Base-by-base conservation (phyloP, 192 early-diverging fungal genomes). In the Dissophora ornata region DNA sequence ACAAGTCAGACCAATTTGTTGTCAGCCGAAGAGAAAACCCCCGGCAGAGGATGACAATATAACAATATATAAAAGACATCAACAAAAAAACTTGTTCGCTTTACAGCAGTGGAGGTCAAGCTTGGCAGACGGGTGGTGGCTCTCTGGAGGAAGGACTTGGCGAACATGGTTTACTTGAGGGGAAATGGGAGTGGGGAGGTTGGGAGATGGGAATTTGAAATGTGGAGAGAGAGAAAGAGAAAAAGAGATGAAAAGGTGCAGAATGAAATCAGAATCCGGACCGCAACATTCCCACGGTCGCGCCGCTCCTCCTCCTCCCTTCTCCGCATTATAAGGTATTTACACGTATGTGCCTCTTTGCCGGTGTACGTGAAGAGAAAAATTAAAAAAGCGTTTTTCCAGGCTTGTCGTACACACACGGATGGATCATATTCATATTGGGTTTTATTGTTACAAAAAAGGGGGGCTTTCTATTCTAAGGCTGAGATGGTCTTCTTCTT, bases 131-230 rank as follows among this genome's bases (percentile, higher is more conserved):
- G 62, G 25, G 63, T 62, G 50, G 61, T 52, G 34, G 71, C 71
- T 24, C 71, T 57, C 57, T 75, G 71, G 57, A 75, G 56, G 47
- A 75, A 75, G 19, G 71, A 67, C 71, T 75, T 75, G 34, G 71
- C 71, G 36, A 75, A 67, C 71, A 75, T 75, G 56, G 19, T 32
- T 30, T 44, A 25, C 32, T 32, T 30, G 59, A 50, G 41, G 29
- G 46, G 45, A 41, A 38, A 22, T 40, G 44, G 41, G 41, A 62
- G 56, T 16, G 49, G 25, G 15, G 40, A 50, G 32, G 3, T 7
- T 42, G 22, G 12, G 36, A 38, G 12, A 38, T 16, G 46, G 45
- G 15, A 45, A 56, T 5, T 9, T 16, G 30, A 38, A 64, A 25
- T 21, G 47, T 6, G 36, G 54, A 51, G 25, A 55, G 32, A 61